Evolutionary conservation across 805 yeast genomes (phyloP), one percentile per base, ranked within the genome.

Genomic region (Saturnispora gosingensis): DNA sequence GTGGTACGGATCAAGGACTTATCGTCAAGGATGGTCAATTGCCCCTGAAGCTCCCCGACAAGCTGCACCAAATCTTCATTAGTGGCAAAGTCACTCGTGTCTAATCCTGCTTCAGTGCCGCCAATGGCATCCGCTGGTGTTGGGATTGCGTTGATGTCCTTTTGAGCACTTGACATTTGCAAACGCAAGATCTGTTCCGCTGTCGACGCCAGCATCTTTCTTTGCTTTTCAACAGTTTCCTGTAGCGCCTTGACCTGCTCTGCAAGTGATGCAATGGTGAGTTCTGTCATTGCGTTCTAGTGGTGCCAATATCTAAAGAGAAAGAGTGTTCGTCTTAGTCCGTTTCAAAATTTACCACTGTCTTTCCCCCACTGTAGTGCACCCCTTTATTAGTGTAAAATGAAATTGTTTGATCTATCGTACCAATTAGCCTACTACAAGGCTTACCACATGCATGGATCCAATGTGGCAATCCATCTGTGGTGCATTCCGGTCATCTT

Each of bases 11-110:
- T 75, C 43, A 86, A 76, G 16, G 85, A 77, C 58, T 95, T 76
- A 58, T 86, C 87, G 62, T 90, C 98, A 34, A 85, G 64, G 24
- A 76, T 71, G 49, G 86, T 90, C 61, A 90, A 73, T 67, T 90
- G 97, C 8, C 87, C 86, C 67, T 90, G 97, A 51, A 90, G 70
- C 66, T 90, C 98, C 10, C 87, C 88, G 13, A 89, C 97, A 45
- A 90, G 72, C 62, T 88, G 91, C 3, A 85, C 85, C 11, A 90
- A 69, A 62, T 91, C 98, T 53, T 86, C 95, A 58, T 87, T 84
- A 3, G 91, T 81, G 36, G 82, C 87, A 56, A 75, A 82, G 56
- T 83, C 88, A 3, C 75, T 64, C 1, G 79, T 63, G 53, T 79
- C 83, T 48, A 60, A 27, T 18, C 30, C 20, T 47, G 32, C 36